Evolutionary conservation across 805 yeast genomes (phyloP).

Genomic region (Lipomyces kockii): DNA sequence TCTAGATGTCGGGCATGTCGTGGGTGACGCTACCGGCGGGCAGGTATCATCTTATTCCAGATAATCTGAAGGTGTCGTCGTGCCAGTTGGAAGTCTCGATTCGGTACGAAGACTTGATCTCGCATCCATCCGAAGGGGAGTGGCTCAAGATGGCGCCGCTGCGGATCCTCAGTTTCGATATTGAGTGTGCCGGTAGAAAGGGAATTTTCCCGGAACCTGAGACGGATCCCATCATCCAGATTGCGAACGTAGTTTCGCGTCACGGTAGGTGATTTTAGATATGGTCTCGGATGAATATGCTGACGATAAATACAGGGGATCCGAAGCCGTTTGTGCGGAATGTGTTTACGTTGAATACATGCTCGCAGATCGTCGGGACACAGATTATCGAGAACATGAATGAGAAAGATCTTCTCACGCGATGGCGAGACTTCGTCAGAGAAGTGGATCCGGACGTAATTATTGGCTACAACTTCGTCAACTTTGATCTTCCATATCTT

Average conservation of each 20-base stretch:
- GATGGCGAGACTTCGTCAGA: slow-evolving; percentile 85
- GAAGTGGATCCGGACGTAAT: slow-evolving; percentile 93
- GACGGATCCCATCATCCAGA: slow-evolving; percentile 92
- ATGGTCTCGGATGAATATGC: neutral
- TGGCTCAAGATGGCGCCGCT: slow-evolving; percentile 93
- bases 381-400: slow-evolving; percentile 75
- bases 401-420: slow-evolving; percentile 80
- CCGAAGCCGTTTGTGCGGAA: slow-evolving; percentile 88
- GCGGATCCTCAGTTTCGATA: slow-evolving; percentile 91
- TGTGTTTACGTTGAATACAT: slow-evolving; percentile 89
- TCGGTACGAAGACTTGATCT: slow-evolving; percentile 66
- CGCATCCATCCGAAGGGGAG: slow-evolving; percentile 90
- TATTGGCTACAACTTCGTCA: slow-evolving; percentile 93
- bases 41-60: slow-evolving; percentile 59
- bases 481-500: slow-evolving; percentile 93
- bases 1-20: slow-evolving; percentile 72
- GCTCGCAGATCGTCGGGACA: slow-evolving; percentile 92
- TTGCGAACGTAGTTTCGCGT: slow-evolving; percentile 88
- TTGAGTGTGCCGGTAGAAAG: slow-evolving; percentile 97
- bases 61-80: slow-evolving; percentile 57
- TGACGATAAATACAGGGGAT: slow-evolving; percentile 60
- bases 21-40: slow-evolving; percentile 90
- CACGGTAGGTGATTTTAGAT: slow-evolving; percentile 12
- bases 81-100: slow-evolving; percentile 86
- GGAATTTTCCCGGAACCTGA: slow-evolving; percentile 97